These are phyloP conservation scores for Paecilomyces sp. DNA, from an alignment of 2,329 filamentous ascomycete genomes.

Conservation along the genomic window DNA sequence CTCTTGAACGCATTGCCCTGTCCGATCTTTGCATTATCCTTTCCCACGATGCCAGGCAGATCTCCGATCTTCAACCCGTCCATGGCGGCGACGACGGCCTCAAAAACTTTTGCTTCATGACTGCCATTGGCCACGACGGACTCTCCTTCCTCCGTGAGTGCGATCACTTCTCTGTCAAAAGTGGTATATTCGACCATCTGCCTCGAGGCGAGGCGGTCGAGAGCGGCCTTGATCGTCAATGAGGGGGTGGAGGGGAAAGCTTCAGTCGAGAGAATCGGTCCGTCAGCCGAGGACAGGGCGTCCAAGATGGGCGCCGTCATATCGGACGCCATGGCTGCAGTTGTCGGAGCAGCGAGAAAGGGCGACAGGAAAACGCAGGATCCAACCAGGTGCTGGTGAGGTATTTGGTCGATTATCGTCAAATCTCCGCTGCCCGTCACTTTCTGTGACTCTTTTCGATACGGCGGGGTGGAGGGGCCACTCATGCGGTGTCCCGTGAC, in stretches of 20 bases:
- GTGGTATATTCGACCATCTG: constrained; percentile 84
- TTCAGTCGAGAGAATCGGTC: constrained; percentile 59
- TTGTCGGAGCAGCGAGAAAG: neutral
- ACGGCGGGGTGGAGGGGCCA: constrained; percentile 4
- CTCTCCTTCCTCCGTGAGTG: constrained; percentile 68
- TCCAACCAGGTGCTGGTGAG: neutral
- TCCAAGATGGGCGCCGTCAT: constrained; percentile 60
- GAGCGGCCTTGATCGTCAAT: constrained; percentile 70
- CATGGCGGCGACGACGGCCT: constrained; percentile 61
- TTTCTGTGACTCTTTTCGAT: constrained; percentile 10
- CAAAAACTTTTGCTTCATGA: constrained; percentile 76
- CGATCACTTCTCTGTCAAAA: constrained; percentile 68
- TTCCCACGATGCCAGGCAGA: constrained; percentile 45
- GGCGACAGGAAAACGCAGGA: neutral
- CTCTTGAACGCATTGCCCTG: constrained; percentile 87
- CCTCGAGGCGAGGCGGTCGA: constrained; percentile 77
- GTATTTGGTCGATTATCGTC: neutral
- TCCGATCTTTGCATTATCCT: constrained; percentile 57
- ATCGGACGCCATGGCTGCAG: constrained; percentile 43
- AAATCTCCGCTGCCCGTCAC: constrained; percentile 2
- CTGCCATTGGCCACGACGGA: constrained; percentile 67
- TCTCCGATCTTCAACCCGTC: constrained; percentile 78
- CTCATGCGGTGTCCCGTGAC: constrained; percentile 3
- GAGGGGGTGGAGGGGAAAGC: constrained; percentile 62
- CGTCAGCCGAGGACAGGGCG: constrained; percentile 54